These are phyloP conservation scores for Theobroma grandiflorum DNA, from an alignment of 441 rosid genomes.

Conservation along the genomic window DNA sequence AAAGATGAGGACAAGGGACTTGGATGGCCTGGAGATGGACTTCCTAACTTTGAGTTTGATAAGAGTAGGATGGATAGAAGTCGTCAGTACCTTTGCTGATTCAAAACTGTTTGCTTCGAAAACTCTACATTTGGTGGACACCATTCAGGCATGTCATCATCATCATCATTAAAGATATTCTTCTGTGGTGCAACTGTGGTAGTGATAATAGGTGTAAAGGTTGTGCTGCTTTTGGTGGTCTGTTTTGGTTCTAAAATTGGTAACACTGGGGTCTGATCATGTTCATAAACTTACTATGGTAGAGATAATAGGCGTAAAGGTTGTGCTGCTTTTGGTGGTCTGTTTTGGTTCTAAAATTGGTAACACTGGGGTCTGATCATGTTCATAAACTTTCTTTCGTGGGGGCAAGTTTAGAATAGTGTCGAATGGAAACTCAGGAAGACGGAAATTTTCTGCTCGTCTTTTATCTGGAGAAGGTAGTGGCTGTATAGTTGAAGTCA, in stretches of 20 bases:
- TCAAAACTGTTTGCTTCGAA: conserved; percentile 8
- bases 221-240: conserved; percentile 17
- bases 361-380: background rate
- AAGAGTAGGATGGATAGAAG: conserved; percentile 10
- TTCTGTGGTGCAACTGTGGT: conserved; percentile 15
- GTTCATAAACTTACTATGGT: conserved; percentile 28
- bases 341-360: conserved; percentile 23
- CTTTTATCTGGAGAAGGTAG: conserved; percentile 22
- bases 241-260: conserved; percentile 23
- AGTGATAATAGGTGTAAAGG: conserved; percentile 10
- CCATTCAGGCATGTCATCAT: conserved; percentile 45
- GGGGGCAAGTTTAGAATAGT: conserved; percentile 22
- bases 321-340: conserved; percentile 17
- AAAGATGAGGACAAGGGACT: background rate
- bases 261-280: background rate
- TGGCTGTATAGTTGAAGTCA: background rate
- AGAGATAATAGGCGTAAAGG: no score
- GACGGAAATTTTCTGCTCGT: conserved; percentile 16
- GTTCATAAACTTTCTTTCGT: conserved; percentile 29
- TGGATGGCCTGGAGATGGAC: conserved; percentile 3
- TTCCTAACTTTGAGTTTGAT: background rate
- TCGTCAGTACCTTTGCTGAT: conserved; percentile 11
- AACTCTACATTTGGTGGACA: conserved; percentile 27
- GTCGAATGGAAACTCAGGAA: conserved; percentile 26
- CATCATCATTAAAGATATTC: conserved; percentile 39